These are phyloP conservation scores for Erodium chrysanthum DNA, from an alignment of 441 rosid species.

Conservation along the genomic window DNA sequence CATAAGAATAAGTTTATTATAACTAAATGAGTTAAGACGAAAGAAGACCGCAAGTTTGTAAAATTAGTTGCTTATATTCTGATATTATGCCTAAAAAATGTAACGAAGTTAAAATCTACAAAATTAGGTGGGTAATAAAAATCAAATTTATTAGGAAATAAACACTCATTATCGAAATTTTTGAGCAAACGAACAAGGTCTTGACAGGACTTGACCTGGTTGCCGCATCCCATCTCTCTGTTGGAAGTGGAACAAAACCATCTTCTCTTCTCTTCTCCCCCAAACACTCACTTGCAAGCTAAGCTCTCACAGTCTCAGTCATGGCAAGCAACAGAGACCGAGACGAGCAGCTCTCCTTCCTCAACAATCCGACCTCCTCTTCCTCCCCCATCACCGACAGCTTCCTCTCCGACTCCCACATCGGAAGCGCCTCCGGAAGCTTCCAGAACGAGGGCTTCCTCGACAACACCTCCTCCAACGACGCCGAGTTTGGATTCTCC, in stretches of 20 bases:
- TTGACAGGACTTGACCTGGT: background rate
- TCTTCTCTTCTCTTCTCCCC: no score
- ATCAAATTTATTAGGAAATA: no score
- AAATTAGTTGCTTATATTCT: no score
- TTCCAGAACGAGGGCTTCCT: constrained; percentile 44
- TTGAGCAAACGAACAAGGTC: no score
- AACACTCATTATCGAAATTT: no score
- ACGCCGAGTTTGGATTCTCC: constrained; percentile 68
- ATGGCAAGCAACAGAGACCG: constrained; percentile 63
- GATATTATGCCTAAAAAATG: no score
- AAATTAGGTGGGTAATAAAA: no score
- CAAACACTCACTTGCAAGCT: no score
- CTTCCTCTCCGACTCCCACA: constrained; percentile 38
- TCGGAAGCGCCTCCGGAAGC: constrained; percentile 46
- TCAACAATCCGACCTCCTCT: constrained; percentile 42
- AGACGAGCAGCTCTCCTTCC: constrained; percentile 49
- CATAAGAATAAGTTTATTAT: no score
- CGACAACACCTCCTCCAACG: constrained; percentile 28
- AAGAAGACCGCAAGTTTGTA: no score
- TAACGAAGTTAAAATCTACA: no score
- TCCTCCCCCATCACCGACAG: constrained; percentile 62
- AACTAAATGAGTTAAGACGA: no score
- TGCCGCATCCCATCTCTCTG: background rate
- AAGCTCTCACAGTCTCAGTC: background rate
- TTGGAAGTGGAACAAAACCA: background rate